Percentiles rank a stretch among this genome's conserved stretches.
Conservation (phyloP, 2,329 filamentous ascomycete genomes). For the Plectosphaerella plurivora region DNA sequence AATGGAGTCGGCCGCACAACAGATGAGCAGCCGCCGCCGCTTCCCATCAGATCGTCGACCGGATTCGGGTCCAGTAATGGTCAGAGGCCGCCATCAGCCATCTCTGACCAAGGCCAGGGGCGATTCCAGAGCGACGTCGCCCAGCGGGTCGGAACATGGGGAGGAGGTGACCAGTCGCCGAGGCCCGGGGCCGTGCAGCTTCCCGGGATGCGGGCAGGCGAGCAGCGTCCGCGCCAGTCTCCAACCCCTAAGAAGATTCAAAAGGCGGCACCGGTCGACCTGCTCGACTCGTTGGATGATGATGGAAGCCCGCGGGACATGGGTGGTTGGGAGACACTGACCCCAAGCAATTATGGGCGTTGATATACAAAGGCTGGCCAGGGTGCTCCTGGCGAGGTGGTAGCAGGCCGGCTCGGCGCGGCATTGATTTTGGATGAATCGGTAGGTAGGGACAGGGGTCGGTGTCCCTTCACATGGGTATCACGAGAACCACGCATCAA, state of each 20-base stretch:
- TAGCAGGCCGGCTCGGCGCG: too few relatives aligned
- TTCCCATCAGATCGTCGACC: slow-evolving; percentile 9
- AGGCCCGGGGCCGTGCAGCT: slow-evolving; percentile 9
- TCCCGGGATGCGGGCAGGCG: slow-evolving; percentile 9
- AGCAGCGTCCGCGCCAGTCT: slow-evolving; percentile 3
- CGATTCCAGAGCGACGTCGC: not conserved
- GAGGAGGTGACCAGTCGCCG: slow-evolving; percentile 5
- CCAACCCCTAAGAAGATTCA: slow-evolving; percentile 7
- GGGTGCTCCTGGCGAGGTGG: not conserved
- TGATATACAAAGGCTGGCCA: not conserved
- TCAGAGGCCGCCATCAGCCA: not conserved
- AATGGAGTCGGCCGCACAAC: slow-evolving; percentile 9
- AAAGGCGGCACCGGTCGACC: slow-evolving; percentile 24
- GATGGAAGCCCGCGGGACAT: slow-evolving; percentile 32
- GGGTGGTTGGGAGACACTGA: slow-evolving; percentile 52
- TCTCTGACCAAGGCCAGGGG: not conserved
- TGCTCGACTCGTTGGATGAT: slow-evolving; percentile 46
- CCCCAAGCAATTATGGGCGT: slow-evolving; percentile 30
- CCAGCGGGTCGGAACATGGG: not conserved
- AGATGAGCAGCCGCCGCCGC: slow-evolving; percentile 12
- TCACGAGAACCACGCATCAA: too few relatives aligned
- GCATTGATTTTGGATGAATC: not conserved
- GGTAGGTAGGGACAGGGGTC: not conserved
- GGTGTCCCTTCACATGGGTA: too few relatives aligned
- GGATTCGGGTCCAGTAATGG: slow-evolving; percentile 4